These are phyloP conservation scores for Schizothecium vesticola DNA, from an alignment of 495 filamentous ascomycete species.

Conservation along the genomic window DNA sequence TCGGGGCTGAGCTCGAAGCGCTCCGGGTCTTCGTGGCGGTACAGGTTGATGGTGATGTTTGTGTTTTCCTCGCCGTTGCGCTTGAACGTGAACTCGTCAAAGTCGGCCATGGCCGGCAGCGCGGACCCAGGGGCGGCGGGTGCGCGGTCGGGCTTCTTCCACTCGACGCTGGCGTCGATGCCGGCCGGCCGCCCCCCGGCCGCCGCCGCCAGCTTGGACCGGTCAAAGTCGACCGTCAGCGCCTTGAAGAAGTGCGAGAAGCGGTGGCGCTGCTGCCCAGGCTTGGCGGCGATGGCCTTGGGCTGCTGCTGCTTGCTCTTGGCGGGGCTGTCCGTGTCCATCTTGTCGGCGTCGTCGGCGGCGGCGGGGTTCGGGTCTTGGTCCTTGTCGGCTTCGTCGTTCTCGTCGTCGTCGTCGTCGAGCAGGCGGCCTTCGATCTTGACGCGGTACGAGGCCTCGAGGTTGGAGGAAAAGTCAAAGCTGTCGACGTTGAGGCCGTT, in stretches of 20 bases:
- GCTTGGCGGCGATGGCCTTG: slow-evolving; percentile 33
- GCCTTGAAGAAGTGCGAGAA: slow-evolving; percentile 96
- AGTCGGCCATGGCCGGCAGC: slow-evolving; percentile 59
- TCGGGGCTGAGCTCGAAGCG: slow-evolving; percentile 68
- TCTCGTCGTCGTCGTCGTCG: slow-evolving; percentile 64
- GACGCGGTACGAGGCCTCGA: slow-evolving; percentile 73
- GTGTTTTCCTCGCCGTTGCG: slow-evolving; percentile 85
- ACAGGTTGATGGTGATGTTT: slow-evolving; percentile 84
- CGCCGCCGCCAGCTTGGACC: slow-evolving; percentile 42
- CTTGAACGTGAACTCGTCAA: slow-evolving; percentile 89
- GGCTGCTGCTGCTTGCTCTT: slow-evolving; percentile 32
- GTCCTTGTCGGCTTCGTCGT: slow-evolving; percentile 53
- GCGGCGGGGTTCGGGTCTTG: slow-evolving; percentile 45
- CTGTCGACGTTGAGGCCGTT: slow-evolving; percentile 56
- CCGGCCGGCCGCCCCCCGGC: slow-evolving; percentile 29
- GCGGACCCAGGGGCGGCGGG: slow-evolving; percentile 38
- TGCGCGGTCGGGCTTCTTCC: slow-evolving; percentile 63
- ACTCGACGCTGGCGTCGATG: slow-evolving; percentile 52
- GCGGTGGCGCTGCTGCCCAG: slow-evolving; percentile 47
- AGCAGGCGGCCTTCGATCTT: slow-evolving; percentile 90
- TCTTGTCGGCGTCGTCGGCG: slow-evolving; percentile 47
- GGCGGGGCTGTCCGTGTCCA: slow-evolving; percentile 63
- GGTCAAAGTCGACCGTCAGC: slow-evolving; percentile 83
- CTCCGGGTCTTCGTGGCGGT: slow-evolving; percentile 79
- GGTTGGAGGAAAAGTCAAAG: slow-evolving; percentile 68